Percentiles rank a stretch among this genome's conserved stretches.
Evolutionary conservation across 23 red algal genomes (phyloP).

Genomic region (Cyanidiococcus yangmingshanensis): DNA sequence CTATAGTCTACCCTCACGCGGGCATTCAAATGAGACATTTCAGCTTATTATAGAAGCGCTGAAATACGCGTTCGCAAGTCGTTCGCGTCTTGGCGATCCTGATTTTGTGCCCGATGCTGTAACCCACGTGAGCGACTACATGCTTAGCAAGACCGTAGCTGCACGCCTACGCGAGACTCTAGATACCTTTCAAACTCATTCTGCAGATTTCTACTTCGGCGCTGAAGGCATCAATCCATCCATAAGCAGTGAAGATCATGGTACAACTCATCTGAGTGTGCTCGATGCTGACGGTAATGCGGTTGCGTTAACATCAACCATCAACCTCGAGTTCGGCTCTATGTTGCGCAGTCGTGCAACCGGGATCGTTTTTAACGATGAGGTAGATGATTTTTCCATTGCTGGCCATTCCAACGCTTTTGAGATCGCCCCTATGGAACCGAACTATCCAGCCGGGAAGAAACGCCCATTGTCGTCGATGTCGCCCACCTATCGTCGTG

Average conservation of each 20-base stretch:
- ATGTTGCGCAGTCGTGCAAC: slow-evolving; percentile 43
- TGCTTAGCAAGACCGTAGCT: slow-evolving; percentile 36
- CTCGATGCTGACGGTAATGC: slow-evolving; percentile 64
- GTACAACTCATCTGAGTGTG: slow-evolving; percentile 77
- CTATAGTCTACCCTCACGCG: slow-evolving; percentile 31
- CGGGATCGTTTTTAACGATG: slow-evolving; percentile 75
- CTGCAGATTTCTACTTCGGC: slow-evolving; percentile 28
- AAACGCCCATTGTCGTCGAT: slow-evolving; percentile 86
- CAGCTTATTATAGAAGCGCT: slow-evolving; percentile 50
- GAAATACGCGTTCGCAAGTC: slow-evolving; percentile 69
- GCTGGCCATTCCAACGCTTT: slow-evolving; percentile 42
- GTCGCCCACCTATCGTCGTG: slow-evolving; percentile 79
- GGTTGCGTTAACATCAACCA: slow-evolving; percentile 61
- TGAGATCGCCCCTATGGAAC: slow-evolving; percentile 37
- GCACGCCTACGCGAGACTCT: slow-evolving; percentile 29
- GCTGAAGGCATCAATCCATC: slow-evolving; percentile 2
- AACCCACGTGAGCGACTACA: slow-evolving; percentile 31
- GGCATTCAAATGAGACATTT: slow-evolving; percentile 30
- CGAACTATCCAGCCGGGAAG: slow-evolving; percentile 47
- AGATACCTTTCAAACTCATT: slow-evolving; percentile 19
- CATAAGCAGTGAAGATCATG: slow-evolving; percentile 32
- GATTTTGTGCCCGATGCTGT: slow-evolving; percentile 47
- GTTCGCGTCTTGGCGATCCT: slow-evolving; percentile 73
- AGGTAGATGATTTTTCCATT: slow-evolving; percentile 74
- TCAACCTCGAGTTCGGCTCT: slow-evolving; percentile 79